phyloP scores from a whole-genome alignment of 2,329 filamentous ascomycete species.

The Shiraia sp. region DNA sequence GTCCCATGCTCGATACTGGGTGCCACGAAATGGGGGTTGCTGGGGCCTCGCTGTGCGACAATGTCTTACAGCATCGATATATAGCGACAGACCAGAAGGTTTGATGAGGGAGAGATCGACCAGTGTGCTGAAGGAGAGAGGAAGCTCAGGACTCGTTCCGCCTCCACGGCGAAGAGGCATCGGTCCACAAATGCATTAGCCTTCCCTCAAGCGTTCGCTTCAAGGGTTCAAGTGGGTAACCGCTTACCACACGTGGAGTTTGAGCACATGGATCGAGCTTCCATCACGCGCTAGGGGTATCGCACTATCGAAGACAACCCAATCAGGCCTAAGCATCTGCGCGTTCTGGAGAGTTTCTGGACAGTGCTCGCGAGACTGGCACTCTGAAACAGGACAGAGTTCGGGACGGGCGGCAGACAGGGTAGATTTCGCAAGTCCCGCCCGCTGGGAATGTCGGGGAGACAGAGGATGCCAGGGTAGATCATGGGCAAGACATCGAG shows the following conservation, averaged over 20 bases:
- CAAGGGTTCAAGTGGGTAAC: conserved; percentile 4
- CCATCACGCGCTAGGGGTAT: conserved; percentile 22
- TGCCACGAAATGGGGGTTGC: no score
- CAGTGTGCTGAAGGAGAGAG: no score
- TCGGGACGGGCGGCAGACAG: neutral
- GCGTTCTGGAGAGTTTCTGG: neutral
- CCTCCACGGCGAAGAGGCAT: conserved; percentile 1
- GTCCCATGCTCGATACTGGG: no score
- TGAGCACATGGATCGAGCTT: conserved; percentile 21
- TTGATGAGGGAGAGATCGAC: no score
- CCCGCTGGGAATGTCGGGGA: no score
- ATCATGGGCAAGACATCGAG: neutral
- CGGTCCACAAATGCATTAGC: conserved; percentile 3
- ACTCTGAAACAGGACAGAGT: conserved; percentile 9
- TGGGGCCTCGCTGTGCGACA: no score
- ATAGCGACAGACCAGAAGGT: no score
- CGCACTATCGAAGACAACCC: conserved; percentile 10
- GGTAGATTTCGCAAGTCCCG: neutral
- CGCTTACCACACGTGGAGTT: conserved; percentile 4
- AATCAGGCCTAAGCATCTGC: conserved; percentile 10
- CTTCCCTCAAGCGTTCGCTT: conserved; percentile 10
- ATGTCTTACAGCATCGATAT: no score
- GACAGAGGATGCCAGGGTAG: no score
- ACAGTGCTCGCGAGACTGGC: conserved; percentile 5
- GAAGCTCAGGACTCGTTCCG: conserved; percentile 4